Evolutionary conservation across 2,329 filamentous ascomycete genomes (phyloP).

Genomic region (Didymella arachidicola): DNA sequence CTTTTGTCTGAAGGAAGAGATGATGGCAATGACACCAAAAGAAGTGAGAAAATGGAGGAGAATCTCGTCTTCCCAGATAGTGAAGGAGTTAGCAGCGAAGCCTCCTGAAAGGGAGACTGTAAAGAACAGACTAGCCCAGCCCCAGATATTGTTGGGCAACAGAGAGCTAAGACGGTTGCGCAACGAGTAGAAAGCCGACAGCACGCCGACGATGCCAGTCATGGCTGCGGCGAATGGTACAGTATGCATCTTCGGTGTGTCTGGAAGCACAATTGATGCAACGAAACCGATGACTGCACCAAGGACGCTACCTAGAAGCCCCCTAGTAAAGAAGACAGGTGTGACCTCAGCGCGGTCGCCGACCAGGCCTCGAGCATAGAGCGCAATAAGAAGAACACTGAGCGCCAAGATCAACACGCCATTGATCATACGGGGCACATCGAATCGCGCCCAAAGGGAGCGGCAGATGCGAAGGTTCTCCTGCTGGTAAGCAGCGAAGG

Average conservation of each 20-base stretch:
- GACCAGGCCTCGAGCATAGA: slow-evolving; percentile 71
- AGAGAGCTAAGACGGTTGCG: slow-evolving; percentile 58
- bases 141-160: slow-evolving; percentile 81
- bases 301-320: slow-evolving; percentile 57
- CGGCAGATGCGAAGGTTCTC: slow-evolving; percentile 83
- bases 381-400: slow-evolving; percentile 71
- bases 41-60: slow-evolving; percentile 89
- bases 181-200: slow-evolving; percentile 53
- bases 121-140: slow-evolving; percentile 83
- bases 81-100: slow-evolving; percentile 97
- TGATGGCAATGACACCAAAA: slow-evolving; percentile 78
- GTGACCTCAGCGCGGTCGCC: slow-evolving; percentile 63
- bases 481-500: slow-evolving; percentile 76
- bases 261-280: slow-evolving; percentile 54
- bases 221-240: slow-evolving; percentile 53
- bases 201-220: slow-evolving; percentile 51
- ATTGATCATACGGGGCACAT: slow-evolving; percentile 82
- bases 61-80: slow-evolving; percentile 98
- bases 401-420: slow-evolving; percentile 76
- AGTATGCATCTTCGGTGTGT: slow-evolving; percentile 51
- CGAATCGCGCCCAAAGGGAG: slow-evolving; percentile 89
- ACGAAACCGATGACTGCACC: slow-evolving; percentile 54
- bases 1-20: slow-evolving; percentile 78
- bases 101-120: slow-evolving; percentile 88
- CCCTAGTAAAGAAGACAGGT: slow-evolving; percentile 60